These are phyloP conservation scores for Suillus sp. DNA, from an alignment of 768 basidiomycete genomes.

Conservation along the genomic window DNA sequence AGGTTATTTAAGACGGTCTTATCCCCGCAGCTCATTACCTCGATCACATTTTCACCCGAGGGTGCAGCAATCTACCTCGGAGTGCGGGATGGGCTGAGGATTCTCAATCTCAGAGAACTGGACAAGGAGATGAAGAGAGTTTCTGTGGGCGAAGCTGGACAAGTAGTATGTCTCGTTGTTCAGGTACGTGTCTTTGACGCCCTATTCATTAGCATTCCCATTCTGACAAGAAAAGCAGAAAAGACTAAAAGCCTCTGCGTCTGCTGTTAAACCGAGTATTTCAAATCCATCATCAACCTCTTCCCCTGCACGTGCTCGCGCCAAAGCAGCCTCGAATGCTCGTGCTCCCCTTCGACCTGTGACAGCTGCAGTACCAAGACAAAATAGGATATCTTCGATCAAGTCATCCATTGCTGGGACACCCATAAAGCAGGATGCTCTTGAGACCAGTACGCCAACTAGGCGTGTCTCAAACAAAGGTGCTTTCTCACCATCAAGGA, in stretches of 20 bases:
- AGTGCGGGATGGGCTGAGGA: conserved; percentile 62
- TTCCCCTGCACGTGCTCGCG: conserved; percentile 13
- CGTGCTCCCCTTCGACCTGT: conserved; percentile 7
- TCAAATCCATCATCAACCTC: conserved; percentile 18
- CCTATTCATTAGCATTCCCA: too few relatives aligned
- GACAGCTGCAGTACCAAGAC: neutral
- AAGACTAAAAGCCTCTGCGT: conserved; percentile 18
- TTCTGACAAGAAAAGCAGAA: conserved; percentile 11
- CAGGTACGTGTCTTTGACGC: conserved; percentile 45
- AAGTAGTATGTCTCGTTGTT: conserved; percentile 55
- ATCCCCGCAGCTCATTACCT: conserved; percentile 55
- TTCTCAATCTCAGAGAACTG: conserved; percentile 63
- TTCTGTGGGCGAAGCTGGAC: conserved; percentile 48
- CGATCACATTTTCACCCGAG: conserved; percentile 68
- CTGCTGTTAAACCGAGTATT: neutral
- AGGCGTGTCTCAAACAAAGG: neutral
- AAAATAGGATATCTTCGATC: conserved; percentile 17
- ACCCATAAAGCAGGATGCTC: conserved; percentile 1
- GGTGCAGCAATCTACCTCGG: conserved; percentile 69
- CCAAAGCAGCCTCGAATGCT: conserved; percentile 11
- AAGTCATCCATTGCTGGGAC: conserved; percentile 12
- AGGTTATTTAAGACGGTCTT: conserved; percentile 64
- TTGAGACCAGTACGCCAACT: neutral
- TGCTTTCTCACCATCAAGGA: conserved; percentile 15
- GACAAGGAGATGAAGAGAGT: conserved; percentile 66